Base-by-base conservation (phyloP, 345 rosid genomes). In the Hirschfeldia incana region DNA sequence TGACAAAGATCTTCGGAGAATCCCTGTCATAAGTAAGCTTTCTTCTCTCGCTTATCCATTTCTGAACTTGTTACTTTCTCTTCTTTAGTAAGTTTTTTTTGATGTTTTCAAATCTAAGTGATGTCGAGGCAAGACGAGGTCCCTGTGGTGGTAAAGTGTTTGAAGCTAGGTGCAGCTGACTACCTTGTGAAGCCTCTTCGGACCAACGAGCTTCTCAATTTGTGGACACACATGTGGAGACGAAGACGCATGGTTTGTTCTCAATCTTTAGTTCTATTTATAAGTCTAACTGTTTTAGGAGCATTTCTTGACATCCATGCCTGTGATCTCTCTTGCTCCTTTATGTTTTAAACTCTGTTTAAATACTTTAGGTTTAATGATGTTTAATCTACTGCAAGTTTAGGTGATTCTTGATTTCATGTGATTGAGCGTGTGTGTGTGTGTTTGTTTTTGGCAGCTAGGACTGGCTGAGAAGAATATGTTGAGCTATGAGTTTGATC, bases 221-320 rank as follows among this genome's bases (percentile, higher is more conserved):
- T 92, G 82, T 92, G 97, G 97, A 90, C 91, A 11, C 97, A 92
- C 86, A 85, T 92, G 92, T 92, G 94, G 94, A 88, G 94, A 80
- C 84, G 85, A 82, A 65, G 85, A 75, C 85, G 82, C 77, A 78
- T 78, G 85, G 85, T 82, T 74, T 83, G 89, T 84, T 78, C 79
- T 13, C 74, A 63, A 4, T 73, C 68, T 74, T 11, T 29, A 64
- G 1, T 76, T 71, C 21, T 68, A 9, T 74, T 15, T 74, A 10
- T 59, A 11, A 4, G 21, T 8, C 64, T 69, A 65, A 75, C 32
- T 75, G 30, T 51, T 49, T 34, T 69, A 30, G 21, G 21, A 21
- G 21, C 21, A 21, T 32, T 44, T 33, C 46, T 12, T 60, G 58
- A 21, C 21, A 21, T 21, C 21, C 21, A 21, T 21, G 21, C 21